A percentile compares a stretch with the other conserved stretches of the same genome.
Evolutionary conservation across 768 basidiomycete species (phyloP).

Genomic region (Amanita subjunquillea): DNA sequence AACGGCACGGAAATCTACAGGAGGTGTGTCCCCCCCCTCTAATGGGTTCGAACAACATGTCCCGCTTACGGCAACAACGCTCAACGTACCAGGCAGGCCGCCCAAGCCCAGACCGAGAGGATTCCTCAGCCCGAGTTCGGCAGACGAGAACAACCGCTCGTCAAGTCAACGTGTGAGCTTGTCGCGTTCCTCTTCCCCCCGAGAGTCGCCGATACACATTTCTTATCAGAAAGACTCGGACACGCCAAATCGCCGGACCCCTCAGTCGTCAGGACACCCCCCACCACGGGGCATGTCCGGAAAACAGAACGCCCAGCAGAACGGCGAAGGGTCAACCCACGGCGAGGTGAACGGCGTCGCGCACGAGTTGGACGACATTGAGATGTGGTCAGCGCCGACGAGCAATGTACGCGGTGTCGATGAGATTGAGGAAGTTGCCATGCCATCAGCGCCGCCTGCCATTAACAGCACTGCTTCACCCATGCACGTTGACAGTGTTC

Average conservation of each 20-base stretch:
- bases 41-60: neutral
- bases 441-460: neutral
- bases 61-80: neutral
- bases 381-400: slow-evolving; percentile 3
- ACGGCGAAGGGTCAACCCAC: neutral
- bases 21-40: neutral
- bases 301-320: neutral
- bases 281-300: neutral
- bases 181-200: neutral
- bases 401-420: slow-evolving; percentile 1
- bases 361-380: neutral
- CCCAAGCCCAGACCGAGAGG: neutral
- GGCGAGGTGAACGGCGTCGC: too few species aligned
- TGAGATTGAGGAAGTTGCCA: neutral
- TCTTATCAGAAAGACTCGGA: neutral
- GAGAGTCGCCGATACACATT: neutral
- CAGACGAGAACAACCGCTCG: neutral
- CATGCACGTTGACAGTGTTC: neutral
- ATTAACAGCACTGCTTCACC: neutral
- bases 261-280: neutral
- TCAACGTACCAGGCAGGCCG: neutral
- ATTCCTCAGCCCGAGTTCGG: neutral
- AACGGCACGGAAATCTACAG: slow-evolving; percentile 3
- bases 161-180: neutral
- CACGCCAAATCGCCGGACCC: too few species aligned